These are phyloP conservation scores for Polyrhizophydium stewartii DNA, from an alignment of 371 early-diverging fungal genomes.

Conservation along the genomic window DNA sequence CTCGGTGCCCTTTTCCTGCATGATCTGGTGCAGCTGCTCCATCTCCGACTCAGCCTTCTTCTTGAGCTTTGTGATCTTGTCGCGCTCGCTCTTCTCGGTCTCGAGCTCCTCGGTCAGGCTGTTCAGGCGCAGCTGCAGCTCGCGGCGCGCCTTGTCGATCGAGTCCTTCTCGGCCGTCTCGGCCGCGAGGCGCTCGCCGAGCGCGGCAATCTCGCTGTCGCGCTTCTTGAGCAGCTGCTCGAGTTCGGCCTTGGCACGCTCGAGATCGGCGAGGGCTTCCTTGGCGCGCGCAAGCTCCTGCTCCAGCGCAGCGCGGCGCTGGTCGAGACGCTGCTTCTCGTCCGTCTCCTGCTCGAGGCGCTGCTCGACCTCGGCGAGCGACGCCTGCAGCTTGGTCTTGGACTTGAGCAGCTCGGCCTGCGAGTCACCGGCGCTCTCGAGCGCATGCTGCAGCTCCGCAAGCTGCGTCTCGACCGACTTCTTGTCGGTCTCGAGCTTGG, in stretches of 20 bases:
- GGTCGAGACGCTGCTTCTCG: constrained; percentile 54
- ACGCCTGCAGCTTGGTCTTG: constrained; percentile 41
- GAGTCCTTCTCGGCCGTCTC: constrained; percentile 46
- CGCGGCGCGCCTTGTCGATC: constrained; percentile 57
- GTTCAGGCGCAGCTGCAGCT: constrained; percentile 56
- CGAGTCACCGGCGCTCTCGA: constrained; percentile 54
- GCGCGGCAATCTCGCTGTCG: constrained; percentile 33
- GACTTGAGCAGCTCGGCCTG: constrained; percentile 44
- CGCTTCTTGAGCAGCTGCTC: constrained; percentile 33
- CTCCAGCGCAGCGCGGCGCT: constrained; percentile 39
- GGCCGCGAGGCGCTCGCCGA: constrained; percentile 41
- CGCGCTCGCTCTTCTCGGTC: constrained; percentile 51
- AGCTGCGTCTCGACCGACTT: constrained; percentile 52
- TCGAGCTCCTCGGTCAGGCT: constrained; percentile 62
- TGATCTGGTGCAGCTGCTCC: constrained; percentile 49
- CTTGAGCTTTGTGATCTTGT: constrained; percentile 51
- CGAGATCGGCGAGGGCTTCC: constrained; percentile 27
- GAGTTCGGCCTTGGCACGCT: constrained; percentile 33
- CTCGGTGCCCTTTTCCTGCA: constrained; percentile 73
- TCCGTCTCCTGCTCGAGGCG: constrained; percentile 50
- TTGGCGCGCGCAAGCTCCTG: constrained; percentile 47
- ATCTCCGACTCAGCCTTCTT: constrained; percentile 61
- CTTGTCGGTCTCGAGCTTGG: constrained; percentile 53
- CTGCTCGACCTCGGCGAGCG: constrained; percentile 56
- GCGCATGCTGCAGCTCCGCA: constrained; percentile 50